Evolutionary conservation across 768 basidiomycete species (phyloP), one percentile per base, ranked within the genome.

Genomic region (Russula vinacea): DNA sequence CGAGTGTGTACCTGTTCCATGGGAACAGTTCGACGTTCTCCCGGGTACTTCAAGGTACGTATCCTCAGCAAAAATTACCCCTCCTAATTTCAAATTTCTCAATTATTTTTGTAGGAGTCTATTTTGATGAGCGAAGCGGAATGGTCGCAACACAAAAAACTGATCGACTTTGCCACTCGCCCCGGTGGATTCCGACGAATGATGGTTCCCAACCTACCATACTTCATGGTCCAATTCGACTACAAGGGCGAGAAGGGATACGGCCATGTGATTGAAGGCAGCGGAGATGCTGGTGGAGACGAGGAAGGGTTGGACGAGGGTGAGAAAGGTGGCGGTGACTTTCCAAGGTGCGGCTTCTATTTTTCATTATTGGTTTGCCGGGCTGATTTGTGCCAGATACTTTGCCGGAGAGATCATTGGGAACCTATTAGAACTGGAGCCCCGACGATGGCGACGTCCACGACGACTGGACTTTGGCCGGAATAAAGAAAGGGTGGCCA

Each of bases 221-320:
- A 99, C 76, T 99, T 99, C 71, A 96, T 95, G 92, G 91, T 98
- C 8, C 94, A 96, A 70, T 99, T 96, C 74, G 97, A 99, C 76
- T 82, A 98, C 75, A 98, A 95, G 71, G 94, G 97, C 29, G 94
- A 98, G 75, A 94, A 92, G 71, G 97, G 97, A 2, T 99, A 94
- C 72, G 97, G 97, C 0, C 97, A 99, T 75, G 92, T 99, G 66
- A 97, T 99, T 65, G 97, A 99, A 74, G 97, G 97, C 1, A 83
- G 85, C 0, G 84, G 81, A 29, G 87, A 90, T 42, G 83, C 81
- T 3, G 78, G 81, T 0, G 88, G 85, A 35, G 84, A 87, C 17
- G 85, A 87, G 65, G 82, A 81, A 32, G 82, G 80, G 26, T 74
- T 89, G 37, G 89, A 90, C 67, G 94, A 94, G 72, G 93, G 91